Conservation (phyloP, 2,329 filamentous ascomycete species). For the Aspergillus vadensis region DNA sequence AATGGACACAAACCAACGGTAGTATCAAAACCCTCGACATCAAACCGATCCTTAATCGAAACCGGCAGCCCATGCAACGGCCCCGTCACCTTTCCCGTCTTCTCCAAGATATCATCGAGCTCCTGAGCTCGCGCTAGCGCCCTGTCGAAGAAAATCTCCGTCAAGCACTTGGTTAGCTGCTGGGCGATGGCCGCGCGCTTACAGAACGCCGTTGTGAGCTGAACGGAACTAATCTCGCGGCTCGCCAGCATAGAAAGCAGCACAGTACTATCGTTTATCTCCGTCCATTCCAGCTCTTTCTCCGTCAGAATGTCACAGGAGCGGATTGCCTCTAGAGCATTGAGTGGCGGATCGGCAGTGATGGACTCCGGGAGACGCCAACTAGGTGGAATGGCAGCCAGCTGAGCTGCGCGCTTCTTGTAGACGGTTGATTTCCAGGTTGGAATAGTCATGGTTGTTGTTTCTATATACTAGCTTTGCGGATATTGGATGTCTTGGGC, state of each 20-base stretch:
- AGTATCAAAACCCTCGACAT: conserved; percentile 39
- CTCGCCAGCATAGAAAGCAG: conserved; percentile 20
- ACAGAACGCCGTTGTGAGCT: conserved; percentile 25
- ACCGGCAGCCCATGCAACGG: conserved; percentile 64
- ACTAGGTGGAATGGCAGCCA: conserved; percentile 22
- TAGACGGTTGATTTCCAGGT: conserved; percentile 25
- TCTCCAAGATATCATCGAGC: conserved; percentile 55
- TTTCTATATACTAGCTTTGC: not conserved
- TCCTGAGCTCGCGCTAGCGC: conserved; percentile 53
- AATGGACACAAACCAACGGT: conserved; percentile 25
- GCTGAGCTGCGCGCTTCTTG: conserved; percentile 24
- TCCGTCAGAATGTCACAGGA: conserved; percentile 22
- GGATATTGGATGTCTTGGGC: not conserved
- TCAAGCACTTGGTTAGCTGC: conserved; percentile 24
- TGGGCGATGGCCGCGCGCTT: conserved; percentile 25
- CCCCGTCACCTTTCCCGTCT: conserved; percentile 54
- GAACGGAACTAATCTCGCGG: conserved; percentile 12
- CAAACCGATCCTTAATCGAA: conserved; percentile 72
- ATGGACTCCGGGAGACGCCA: conserved; percentile 25
- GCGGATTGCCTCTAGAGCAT: conserved; percentile 22
- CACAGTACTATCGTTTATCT: conserved; percentile 21
- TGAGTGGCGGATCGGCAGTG: conserved; percentile 6
- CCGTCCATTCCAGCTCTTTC: conserved; percentile 27
- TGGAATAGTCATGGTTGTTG: conserved; percentile 4
- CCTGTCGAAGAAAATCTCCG: conserved; percentile 53